A percentile compares a stretch with the other conserved stretches of the same genome.
These are phyloP conservation scores for Coprinopsis strossmayeri DNA, from an alignment of 768 basidiomycete species.

Conservation along the genomic window DNA sequence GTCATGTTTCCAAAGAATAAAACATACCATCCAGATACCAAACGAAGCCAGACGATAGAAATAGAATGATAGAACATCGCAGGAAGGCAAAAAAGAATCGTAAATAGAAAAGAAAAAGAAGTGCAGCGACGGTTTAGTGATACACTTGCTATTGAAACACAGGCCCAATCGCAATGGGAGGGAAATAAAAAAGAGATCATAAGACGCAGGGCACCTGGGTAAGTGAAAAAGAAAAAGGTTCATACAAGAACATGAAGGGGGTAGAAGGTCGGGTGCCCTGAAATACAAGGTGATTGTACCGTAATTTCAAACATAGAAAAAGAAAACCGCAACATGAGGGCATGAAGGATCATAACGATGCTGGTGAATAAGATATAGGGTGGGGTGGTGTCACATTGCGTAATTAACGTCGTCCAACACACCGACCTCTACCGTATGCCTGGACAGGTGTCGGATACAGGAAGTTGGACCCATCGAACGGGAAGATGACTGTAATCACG, in stretches of 20 bases:
- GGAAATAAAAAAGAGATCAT: constrained; percentile 2
- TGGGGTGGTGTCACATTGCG: constrained; percentile 5
- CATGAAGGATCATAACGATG: constrained; percentile 5
- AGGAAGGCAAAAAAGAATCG: background rate
- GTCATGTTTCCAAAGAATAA: background rate
- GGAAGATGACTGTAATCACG: background rate
- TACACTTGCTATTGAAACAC: constrained; percentile 1
- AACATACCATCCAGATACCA: constrained; percentile 1
- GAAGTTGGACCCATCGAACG: background rate
- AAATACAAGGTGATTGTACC: constrained; percentile 3
- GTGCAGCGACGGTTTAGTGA: constrained; percentile 2
- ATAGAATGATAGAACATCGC: background rate
- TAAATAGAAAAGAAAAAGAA: constrained; percentile 3
- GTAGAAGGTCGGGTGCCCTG: background rate
- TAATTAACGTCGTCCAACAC: background rate
- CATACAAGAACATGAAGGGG: background rate
- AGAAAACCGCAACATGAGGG: constrained; percentile 6
- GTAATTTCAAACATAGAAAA: constrained; percentile 1
- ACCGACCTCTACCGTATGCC: background rate
- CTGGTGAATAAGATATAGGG: constrained; percentile 1
- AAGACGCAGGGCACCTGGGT: constrained; percentile 1
- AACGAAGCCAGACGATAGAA: background rate
- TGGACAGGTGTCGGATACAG: background rate
- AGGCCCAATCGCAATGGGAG: background rate
- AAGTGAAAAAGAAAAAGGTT: background rate